Evolutionary conservation across 139 green algal genomes (phyloP), one percentile per base, ranked within the genome.

Genomic region (Pleodorina starrii): DNA sequence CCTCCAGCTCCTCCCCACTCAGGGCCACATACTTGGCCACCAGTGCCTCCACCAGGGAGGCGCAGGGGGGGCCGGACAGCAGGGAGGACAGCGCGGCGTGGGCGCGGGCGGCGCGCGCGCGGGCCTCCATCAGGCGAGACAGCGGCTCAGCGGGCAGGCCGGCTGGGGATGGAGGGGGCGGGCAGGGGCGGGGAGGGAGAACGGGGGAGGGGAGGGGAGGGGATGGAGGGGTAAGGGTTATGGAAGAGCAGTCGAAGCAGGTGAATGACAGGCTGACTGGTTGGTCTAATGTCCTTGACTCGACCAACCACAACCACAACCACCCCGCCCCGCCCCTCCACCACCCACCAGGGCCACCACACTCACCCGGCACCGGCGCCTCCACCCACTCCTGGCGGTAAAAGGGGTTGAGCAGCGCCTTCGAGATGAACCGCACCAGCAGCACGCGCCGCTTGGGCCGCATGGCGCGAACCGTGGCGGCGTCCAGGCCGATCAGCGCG

Each of bases 21-120:
- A 98, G 89, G 7, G 92, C 94, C 25, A 98, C 90, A 76, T 98
- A 98, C 86, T 97, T 98, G 74, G 79, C 40, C 35, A 96, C 90
- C 57, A 97, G 50, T 14, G 95, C 91, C 44, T 92, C 80, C 12
- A 96, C 91, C 48, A 96, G 87, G n/a, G 73, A 19, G 7, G 63
- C 72, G 50, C 88, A 93, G 42, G 73, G 44, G 73, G 36, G 84
- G 0, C 63, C 82, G 3, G 84, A 44, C 66, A 95, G 83, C 85
- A 94, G 75, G 17, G 27, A 43, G 9, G 84, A 57, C 51, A 96
- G 72, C 5, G 88, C 90, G 0, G 92, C 80, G 17, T 92, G 72
- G 9, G 92, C 89, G 7, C 40, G 57, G 42, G 74, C 68, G 19
- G 80, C 88, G 2, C 66, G 63, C 0, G 59, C 40, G 27, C 59